Conservation (phyloP, 1,139 yeast species). For the Kurtzmaniella natalensis region DNA sequence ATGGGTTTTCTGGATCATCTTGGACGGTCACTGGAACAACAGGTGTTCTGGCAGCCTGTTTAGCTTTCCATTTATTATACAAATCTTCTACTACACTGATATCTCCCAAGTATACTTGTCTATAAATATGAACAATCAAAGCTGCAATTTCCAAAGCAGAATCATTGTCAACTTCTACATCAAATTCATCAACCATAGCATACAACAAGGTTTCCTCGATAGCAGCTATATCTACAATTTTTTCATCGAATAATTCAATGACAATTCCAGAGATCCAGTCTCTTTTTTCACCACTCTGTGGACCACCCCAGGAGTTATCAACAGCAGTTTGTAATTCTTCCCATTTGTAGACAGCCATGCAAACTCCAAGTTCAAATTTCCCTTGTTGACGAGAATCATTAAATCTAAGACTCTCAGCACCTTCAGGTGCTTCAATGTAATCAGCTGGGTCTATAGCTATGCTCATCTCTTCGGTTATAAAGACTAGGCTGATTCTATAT, state of each 20-base stretch:
- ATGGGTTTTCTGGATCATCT: slow-evolving; percentile 60
- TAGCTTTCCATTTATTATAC: slow-evolving; percentile 55
- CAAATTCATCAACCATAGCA: slow-evolving; percentile 95
- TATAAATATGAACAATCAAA: slow-evolving; percentile 60
- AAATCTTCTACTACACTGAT: slow-evolving; percentile 54
- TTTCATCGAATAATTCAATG: slow-evolving; percentile 70
- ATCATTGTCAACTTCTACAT: slow-evolving; percentile 82
- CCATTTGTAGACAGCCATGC: slow-evolving; percentile 88
- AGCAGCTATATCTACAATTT: slow-evolving; percentile 65
- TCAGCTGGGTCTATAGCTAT: slow-evolving; percentile 41
- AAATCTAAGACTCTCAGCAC: slow-evolving; percentile 42
- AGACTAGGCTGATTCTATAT: no score
- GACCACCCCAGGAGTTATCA: slow-evolving; percentile 97
- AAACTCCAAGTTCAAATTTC: slow-evolving; percentile 88
- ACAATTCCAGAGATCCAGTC: slow-evolving; percentile 91
- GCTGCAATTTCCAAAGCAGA: slow-evolving; percentile 75
- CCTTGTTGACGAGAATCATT: slow-evolving; percentile 67
- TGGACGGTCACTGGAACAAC: slow-evolving; percentile 34
- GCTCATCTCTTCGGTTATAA: no score
- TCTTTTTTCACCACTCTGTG: slow-evolving; percentile 82
- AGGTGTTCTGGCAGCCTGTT: slow-evolving; percentile 34
- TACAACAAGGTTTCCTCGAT: slow-evolving; percentile 82
- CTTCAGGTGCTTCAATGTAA: slow-evolving; percentile 39
- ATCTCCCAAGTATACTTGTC: slow-evolving; percentile 52
- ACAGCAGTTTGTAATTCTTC: slow-evolving; percentile 87